A percentile compares a stretch with the other conserved stretches of the same genome.
phyloP scores from a whole-genome alignment of 768 basidiomycete species.

The Lactarius sanguifluus region DNA sequence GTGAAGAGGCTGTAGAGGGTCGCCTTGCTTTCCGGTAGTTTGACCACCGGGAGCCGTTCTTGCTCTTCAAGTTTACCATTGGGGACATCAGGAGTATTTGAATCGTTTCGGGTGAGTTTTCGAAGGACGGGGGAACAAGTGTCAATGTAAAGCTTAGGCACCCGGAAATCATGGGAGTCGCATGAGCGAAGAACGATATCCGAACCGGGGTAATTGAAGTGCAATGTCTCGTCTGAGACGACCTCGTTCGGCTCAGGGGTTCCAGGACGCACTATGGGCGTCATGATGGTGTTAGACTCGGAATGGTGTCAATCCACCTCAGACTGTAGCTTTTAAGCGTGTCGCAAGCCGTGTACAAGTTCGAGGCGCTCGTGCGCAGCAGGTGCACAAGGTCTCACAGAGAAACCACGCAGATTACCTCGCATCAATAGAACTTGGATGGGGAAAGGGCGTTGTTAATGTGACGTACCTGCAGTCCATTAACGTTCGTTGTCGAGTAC shows the following conservation, averaged over 20 bases:
- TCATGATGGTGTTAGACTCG: neutral
- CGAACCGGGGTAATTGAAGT: neutral
- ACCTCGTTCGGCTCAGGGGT: neutral
- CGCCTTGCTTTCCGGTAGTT: neutral
- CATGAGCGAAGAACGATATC: neutral
- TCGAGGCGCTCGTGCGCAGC: neutral
- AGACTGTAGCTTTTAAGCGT: neutral
- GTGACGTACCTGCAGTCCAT: too few relatives aligned
- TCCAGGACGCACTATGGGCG: neutral
- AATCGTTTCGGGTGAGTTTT: neutral
- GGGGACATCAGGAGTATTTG: neutral
- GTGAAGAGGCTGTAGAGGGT: constrained; percentile 17
- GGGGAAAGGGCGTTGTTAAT: neutral
- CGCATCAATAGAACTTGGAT: neutral
- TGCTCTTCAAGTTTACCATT: neutral
- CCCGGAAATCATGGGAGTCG: neutral
- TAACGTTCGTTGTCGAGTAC: too few relatives aligned
- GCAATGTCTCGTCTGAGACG: neutral
- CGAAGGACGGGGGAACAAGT: neutral
- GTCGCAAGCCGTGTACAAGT: neutral
- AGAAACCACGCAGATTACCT: neutral
- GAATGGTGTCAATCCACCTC: neutral
- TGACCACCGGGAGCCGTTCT: neutral
- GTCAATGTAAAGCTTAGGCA: neutral
- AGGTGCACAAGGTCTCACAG: neutral